These are phyloP conservation scores for Crucibulum laeve DNA, from an alignment of 768 basidiomycete genomes.

Conservation along the genomic window DNA sequence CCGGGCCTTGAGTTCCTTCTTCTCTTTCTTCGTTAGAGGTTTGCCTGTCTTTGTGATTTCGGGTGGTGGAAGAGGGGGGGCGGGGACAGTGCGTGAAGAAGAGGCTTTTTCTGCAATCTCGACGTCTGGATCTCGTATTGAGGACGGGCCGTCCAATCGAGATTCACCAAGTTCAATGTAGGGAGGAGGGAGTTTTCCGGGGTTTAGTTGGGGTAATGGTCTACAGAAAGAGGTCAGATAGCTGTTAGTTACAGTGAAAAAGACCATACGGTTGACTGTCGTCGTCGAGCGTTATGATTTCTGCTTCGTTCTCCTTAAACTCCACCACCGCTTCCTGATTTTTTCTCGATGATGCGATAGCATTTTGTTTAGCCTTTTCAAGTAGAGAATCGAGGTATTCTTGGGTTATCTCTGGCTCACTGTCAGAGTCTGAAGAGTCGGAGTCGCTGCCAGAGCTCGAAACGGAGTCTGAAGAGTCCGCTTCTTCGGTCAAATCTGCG, in stretches of 20 bases:
- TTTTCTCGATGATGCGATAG: conserved; percentile 24
- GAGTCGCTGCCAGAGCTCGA: conserved; percentile 33
- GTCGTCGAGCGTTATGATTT: conserved; percentile 47
- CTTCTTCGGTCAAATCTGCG: conserved; percentile 12
- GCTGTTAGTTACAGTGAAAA: neutral
- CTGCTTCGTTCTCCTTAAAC: conserved; percentile 35
- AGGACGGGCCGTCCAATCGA: conserved; percentile 37
- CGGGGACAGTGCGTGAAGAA: conserved; percentile 45
- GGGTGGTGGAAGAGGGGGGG: conserved; percentile 59
- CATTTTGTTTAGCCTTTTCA: conserved; percentile 55
- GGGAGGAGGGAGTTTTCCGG: conserved; percentile 56
- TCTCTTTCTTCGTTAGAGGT: conserved; percentile 66
- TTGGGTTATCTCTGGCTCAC: conserved; percentile 45
- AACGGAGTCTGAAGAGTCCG: conserved; percentile 20
- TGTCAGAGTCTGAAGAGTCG: conserved; percentile 33
- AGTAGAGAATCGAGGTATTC: conserved; percentile 63
- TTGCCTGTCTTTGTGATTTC: conserved; percentile 59
- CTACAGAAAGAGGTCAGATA: conserved; percentile 24
- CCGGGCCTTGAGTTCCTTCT: conserved; percentile 68
- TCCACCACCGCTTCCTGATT: conserved; percentile 16
- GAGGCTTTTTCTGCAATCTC: conserved; percentile 47
- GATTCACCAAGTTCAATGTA: conserved; percentile 56
- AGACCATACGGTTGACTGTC: conserved; percentile 29
- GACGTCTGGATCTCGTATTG: conserved; percentile 58
- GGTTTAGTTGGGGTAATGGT: conserved; percentile 60